Base-by-base conservation (phyloP, 1,139 yeast species). In the Suhomyces choctaworum region DNA sequence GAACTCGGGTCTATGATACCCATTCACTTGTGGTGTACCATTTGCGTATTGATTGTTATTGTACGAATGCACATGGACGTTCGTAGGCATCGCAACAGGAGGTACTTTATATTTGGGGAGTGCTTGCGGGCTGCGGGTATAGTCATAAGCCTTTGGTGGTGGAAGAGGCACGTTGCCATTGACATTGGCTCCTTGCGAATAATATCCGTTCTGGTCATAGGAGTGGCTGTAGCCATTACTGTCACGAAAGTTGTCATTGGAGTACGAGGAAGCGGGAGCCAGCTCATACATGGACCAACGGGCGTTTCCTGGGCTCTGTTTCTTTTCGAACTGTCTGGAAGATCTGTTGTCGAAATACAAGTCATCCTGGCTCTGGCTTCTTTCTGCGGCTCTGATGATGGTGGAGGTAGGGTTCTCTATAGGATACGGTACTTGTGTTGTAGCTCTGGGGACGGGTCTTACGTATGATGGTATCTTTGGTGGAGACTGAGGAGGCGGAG, bases 401-500 rank as follows among this genome's bases (percentile, higher is more conserved):
- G 41, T 30, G 10, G 40, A 34, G 2, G 39, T 35, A 4, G 56
- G 52, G 10, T 24, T 25, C 7, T 30, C 35, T 2, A 36, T 14
- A 7, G 40, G 40, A 14, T 40, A 37, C 11, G 44, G 44, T 7
- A 30, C 25, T 5, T 21, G 7, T 7, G 26, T 16, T n/a, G 29
- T 16, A 3, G 27, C 9, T 13, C 22, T 13, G 8, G 31, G 21
- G 6, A 16, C 11, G 7, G 20, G 19, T 4, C 7, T 6, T 7
- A 7, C 8, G 20, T 8, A 6, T 8, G 20, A 17, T 6, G 33
- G 37, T 2, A 19, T 4, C 16, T 23, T 30, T 7, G 36, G 39
- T 7, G 38, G 32, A 1, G 34, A 28, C 17, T 34, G 54, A 5
- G 48, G 45, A 5, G 60, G 56, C 4, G 58, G 58, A n/a, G 48